These are phyloP conservation scores for Solanum infundibuliforme DNA, from an alignment of 257 asterid genomes.

Conservation along the genomic window DNA sequence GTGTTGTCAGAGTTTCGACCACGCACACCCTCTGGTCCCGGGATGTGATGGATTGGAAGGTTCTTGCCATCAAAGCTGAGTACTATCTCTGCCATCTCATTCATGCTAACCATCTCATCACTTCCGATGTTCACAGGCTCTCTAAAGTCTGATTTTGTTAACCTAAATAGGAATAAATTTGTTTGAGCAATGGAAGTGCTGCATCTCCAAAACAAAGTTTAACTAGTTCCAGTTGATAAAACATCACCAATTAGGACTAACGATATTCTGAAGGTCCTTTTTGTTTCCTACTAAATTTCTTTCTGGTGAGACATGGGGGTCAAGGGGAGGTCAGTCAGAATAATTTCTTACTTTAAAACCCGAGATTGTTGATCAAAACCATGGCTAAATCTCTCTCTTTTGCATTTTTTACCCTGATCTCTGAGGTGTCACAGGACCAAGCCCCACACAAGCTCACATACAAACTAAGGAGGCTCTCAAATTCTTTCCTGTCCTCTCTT, in stretches of 20 bases:
- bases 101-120: constrained; percentile 95
- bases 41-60: constrained; percentile 75
- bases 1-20: constrained; percentile 94
- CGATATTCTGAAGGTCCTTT: neutral
- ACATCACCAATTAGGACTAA: neutral
- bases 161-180: constrained; percentile 18
- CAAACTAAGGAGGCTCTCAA: neutral
- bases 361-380: neutral
- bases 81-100: constrained; percentile 89
- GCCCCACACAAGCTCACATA: neutral
- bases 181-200: neutral
- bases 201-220: neutral
- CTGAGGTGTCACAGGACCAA: neutral
- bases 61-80: constrained; percentile 67
- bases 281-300: neutral
- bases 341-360: neutral
- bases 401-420: neutral
- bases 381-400: neutral
- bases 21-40: constrained; percentile 92
- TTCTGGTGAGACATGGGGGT: neutral
- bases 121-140: constrained; percentile 94
- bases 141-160: constrained; percentile 79
- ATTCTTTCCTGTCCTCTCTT: neutral
- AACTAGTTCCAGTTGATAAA: neutral
- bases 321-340: neutral